These are phyloP conservation scores for Hypoxylon lienhwacheense DNA, from an alignment of 495 filamentous ascomycete genomes.

Conservation along the genomic window DNA sequence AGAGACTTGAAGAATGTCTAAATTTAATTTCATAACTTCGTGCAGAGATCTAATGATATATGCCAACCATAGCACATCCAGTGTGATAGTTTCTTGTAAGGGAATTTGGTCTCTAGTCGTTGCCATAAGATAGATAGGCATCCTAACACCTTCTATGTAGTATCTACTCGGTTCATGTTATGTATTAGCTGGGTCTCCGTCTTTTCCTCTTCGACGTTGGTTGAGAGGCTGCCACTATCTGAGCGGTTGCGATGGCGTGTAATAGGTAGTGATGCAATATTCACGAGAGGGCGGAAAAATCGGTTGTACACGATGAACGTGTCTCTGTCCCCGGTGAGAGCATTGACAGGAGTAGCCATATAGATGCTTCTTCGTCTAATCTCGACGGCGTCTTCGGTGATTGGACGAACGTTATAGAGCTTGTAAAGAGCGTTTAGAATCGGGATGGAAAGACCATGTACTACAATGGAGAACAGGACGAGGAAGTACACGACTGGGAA, in stretches of 20 bases:
- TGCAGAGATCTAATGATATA: neutral
- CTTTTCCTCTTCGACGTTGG: slow-evolving; percentile 8
- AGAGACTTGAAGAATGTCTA: no score
- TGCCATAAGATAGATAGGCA: no score
- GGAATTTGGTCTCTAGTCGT: no score
- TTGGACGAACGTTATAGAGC: slow-evolving; percentile 46
- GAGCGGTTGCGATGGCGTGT: slow-evolving; percentile 13
- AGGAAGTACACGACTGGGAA: slow-evolving; percentile 58
- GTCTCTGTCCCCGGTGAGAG: slow-evolving; percentile 42
- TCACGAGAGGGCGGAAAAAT: slow-evolving; percentile 51
- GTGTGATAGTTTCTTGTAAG: no score
- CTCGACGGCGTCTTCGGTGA: slow-evolving; percentile 57
- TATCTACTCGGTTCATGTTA: neutral
- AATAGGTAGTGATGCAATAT: slow-evolving; percentile 32
- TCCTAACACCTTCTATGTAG: neutral
- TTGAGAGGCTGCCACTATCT: slow-evolving; percentile 12
- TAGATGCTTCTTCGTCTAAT: slow-evolving; percentile 53
- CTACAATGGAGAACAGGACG: slow-evolving; percentile 59
- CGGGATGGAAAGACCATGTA: slow-evolving; percentile 62
- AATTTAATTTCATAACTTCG: slow-evolving; percentile 2
- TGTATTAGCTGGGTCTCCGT: slow-evolving; percentile 7
- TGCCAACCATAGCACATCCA: no score
- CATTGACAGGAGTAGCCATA: slow-evolving; percentile 56
- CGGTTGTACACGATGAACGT: slow-evolving; percentile 58
- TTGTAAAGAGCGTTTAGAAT: slow-evolving; percentile 52